Evolutionary conservation across 1,284 basidiomycete species (phyloP).

Genomic region (Coniferiporia sulphurascens): DNA sequence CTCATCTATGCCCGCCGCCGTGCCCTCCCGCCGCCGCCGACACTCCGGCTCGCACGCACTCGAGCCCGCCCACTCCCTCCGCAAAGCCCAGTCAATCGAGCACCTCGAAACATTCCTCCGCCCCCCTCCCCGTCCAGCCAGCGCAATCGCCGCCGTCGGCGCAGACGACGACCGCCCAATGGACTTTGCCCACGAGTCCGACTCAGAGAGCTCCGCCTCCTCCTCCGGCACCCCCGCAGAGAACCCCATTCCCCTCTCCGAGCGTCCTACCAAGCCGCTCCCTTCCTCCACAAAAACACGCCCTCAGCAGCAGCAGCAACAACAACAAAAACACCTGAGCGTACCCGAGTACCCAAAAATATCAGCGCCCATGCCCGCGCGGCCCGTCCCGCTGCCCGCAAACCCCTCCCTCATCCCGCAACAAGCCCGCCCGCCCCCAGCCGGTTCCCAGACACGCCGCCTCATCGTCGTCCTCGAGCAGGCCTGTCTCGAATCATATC

Average conservation of each 20-base stretch:
- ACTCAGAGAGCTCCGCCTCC: slow-evolving; percentile 12
- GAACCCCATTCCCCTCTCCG: slow-evolving; percentile 3
- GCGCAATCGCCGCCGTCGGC: slow-evolving; percentile 2
- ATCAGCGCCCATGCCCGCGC: slow-evolving; percentile 5
- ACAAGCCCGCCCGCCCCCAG: slow-evolving; percentile 75
- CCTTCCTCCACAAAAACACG: neutral
- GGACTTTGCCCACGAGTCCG: slow-evolving; percentile 16
- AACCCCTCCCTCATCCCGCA: slow-evolving; percentile 80
- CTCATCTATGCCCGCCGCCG: slow-evolving; percentile 16
- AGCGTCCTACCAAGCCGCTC: slow-evolving; percentile 12
- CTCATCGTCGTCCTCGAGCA: slow-evolving; percentile 85
- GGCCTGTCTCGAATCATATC: slow-evolving; percentile 95
- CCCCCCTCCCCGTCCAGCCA: neutral
- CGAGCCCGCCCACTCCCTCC: slow-evolving; percentile 11
- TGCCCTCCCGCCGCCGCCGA: slow-evolving; percentile 17
- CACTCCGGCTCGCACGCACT: slow-evolving; percentile 15
- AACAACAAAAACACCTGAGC: too few relatives aligned
- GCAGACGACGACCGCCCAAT: slow-evolving; percentile 17
- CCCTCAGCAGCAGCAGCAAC: neutral
- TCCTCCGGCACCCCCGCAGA: neutral
- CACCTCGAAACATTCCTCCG: slow-evolving; percentile 12
- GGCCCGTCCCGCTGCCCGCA: slow-evolving; percentile 37
- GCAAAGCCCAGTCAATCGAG: slow-evolving; percentile 15
- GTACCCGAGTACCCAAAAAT: neutral
- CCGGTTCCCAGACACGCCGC: slow-evolving; percentile 40